Evolutionary conservation across 805 yeast genomes (phyloP).

Genomic region (Ogataea methylovora): DNA sequence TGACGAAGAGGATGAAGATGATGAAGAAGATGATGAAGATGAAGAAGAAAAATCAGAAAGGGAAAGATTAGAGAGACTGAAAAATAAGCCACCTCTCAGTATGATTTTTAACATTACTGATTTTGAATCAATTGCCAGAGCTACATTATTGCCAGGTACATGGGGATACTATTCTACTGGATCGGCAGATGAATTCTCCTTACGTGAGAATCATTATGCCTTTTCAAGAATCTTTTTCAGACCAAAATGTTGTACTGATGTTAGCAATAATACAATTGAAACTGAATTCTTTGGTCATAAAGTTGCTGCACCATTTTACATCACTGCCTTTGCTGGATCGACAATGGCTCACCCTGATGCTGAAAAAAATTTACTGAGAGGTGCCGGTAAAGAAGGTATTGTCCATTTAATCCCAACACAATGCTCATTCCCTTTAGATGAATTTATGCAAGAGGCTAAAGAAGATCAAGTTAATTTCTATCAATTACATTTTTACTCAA

Average conservation of each 20-base stretch:
- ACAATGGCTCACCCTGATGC: slow-evolving; percentile 84
- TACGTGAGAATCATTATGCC: slow-evolving; percentile 82
- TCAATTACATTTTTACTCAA: slow-evolving; percentile 63
- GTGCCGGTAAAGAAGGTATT: slow-evolving; percentile 54
- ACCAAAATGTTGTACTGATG: slow-evolving; percentile 74
- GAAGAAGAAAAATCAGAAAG: slow-evolving; percentile 26
- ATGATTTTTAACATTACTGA: slow-evolving; percentile 70
- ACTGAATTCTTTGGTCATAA: slow-evolving; percentile 64
- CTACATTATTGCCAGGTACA: slow-evolving; percentile 60
- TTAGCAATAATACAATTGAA: slow-evolving; percentile 46
- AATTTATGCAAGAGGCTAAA: slow-evolving; percentile 54
- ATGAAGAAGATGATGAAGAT: slow-evolving; percentile 17
- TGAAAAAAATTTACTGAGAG: slow-evolving; percentile 69
- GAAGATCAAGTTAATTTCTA: slow-evolving; percentile 69
- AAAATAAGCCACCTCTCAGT: slow-evolving; percentile 56
- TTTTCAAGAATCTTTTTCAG: slow-evolving; percentile 79
- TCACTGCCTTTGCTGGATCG: slow-evolving; percentile 84
- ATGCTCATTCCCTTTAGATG: slow-evolving; percentile 76
- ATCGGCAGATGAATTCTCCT: slow-evolving; percentile 79
- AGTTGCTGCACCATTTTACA: slow-evolving; percentile 70
- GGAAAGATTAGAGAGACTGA: slow-evolving; percentile 29
- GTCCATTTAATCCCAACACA: slow-evolving; percentile 85
- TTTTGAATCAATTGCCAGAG: slow-evolving; percentile 79
- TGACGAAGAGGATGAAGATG: slow-evolving; percentile 13
- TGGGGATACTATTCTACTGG: slow-evolving; percentile 88